phyloP scores from a whole-genome alignment of 208 protist species.

The Paratrypanosoma confusum region DNA sequence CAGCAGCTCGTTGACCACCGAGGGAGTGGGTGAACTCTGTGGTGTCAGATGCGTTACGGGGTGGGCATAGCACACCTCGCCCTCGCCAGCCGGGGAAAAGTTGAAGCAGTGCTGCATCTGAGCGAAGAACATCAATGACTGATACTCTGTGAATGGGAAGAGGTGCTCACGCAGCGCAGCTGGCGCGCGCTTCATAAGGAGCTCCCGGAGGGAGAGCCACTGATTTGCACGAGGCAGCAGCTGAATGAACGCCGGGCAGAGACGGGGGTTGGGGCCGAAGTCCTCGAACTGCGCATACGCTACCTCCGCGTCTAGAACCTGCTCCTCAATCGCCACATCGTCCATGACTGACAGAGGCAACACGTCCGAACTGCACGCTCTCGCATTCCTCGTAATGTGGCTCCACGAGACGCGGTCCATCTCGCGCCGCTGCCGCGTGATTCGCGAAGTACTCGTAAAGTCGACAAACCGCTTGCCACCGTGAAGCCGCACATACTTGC shows the following conservation, averaged over 20 bases:
- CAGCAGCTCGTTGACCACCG: constrained; percentile 17
- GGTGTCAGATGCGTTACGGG: constrained; percentile 8
- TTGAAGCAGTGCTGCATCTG: constrained; percentile 48
- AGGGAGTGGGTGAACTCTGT: constrained; percentile 21
- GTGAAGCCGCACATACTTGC: constrained; percentile 29
- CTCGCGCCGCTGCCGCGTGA: too few relatives aligned
- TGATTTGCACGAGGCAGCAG: constrained; percentile 6
- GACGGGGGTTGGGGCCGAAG: constrained; percentile 30
- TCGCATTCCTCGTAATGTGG: too few relatives aligned
- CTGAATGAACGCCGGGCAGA: constrained; percentile 17
- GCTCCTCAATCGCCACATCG: neutral
- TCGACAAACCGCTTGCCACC: constrained; percentile 18
- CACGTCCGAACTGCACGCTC: too few relatives aligned
- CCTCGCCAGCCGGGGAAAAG: constrained; percentile 31
- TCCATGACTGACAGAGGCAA: too few relatives aligned
- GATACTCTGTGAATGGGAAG: constrained; percentile 14
- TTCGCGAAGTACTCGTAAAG: constrained; percentile 1
- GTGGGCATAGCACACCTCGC: constrained; percentile 7
- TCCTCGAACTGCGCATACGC: constrained; percentile 13
- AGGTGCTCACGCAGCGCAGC: constrained; percentile 12
- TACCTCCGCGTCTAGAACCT: neutral
- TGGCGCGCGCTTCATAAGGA: constrained; percentile 20
- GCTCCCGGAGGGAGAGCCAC: constrained; percentile 21
- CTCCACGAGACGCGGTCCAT: too few relatives aligned
- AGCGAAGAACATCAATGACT: constrained; percentile 46